These are phyloP conservation scores for Lentinula detonsa DNA, from an alignment of 768 basidiomycete genomes.

Conservation along the genomic window DNA sequence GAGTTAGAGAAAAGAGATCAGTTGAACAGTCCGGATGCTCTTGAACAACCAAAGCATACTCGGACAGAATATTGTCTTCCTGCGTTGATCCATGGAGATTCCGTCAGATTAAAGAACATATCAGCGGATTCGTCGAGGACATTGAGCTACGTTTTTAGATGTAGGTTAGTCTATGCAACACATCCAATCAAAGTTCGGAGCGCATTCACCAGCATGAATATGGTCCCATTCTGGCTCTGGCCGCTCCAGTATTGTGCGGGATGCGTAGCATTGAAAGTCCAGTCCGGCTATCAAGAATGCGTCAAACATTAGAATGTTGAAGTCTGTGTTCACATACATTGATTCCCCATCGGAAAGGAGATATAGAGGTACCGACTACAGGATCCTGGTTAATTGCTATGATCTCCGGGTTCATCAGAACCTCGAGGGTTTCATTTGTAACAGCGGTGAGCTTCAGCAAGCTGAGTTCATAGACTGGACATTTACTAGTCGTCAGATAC, in stretches of 20 bases:
- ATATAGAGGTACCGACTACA: slow-evolving; percentile 50
- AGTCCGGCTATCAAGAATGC: slow-evolving; percentile 26
- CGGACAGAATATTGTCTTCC: slow-evolving; percentile 61
- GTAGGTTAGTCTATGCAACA: background rate
- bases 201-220: slow-evolving; percentile 56
- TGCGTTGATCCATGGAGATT: slow-evolving; percentile 67
- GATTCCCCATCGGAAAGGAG: slow-evolving; percentile 66
- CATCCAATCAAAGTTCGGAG: background rate
- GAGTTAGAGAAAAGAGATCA: background rate
- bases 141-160: slow-evolving; percentile 50
- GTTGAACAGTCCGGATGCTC: background rate
- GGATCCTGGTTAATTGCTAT: slow-evolving; percentile 68
- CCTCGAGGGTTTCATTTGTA: slow-evolving; percentile 41
- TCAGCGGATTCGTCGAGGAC: slow-evolving; percentile 47
- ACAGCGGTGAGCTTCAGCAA: slow-evolving; percentile 38
- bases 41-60: slow-evolving; percentile 23
- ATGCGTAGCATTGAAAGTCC: slow-evolving; percentile 36
- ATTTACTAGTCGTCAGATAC: background rate
- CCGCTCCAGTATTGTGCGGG: slow-evolving; percentile 75
- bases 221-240: slow-evolving; percentile 54
- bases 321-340: slow-evolving; percentile 36
- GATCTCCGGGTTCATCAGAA: slow-evolving; percentile 59
- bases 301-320: slow-evolving; percentile 1
- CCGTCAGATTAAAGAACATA: slow-evolving; percentile 58
- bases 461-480: background rate